These are phyloP conservation scores for Veloboletus limbatus DNA, from an alignment of 1,284 basidiomycete genomes.

Conservation along the genomic window DNA sequence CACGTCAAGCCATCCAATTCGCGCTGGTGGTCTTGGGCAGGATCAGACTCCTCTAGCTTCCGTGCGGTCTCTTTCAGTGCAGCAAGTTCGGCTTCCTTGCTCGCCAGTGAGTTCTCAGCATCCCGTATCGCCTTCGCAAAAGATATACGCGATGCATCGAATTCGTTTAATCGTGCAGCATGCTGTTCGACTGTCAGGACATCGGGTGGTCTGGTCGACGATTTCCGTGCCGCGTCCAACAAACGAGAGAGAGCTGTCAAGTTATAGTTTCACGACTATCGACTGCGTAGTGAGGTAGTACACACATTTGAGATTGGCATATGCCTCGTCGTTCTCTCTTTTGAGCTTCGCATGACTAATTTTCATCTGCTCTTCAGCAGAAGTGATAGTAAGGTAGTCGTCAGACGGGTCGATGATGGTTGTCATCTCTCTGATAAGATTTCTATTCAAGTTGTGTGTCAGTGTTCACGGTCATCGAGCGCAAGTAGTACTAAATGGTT, in stretches of 20 bases:
- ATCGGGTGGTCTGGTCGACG: conserved; percentile 64
- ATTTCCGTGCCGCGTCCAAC: conserved; percentile 65
- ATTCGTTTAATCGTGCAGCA: conserved; percentile 55
- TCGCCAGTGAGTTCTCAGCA: conserved; percentile 58
- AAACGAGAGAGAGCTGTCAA: conserved; percentile 56
- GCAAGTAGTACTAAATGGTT: background rate
- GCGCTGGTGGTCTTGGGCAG: conserved; percentile 62
- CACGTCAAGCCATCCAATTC: conserved; percentile 68
- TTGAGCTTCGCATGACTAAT: conserved; percentile 51
- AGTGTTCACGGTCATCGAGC: background rate
- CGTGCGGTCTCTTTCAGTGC: conserved; percentile 61
- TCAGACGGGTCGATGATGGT: conserved; percentile 71
- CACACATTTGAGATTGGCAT: conserved; percentile 58
- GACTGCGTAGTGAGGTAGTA: background rate
- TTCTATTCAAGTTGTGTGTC: conserved; percentile 37
- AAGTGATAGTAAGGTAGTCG: conserved; percentile 68
- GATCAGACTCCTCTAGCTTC: conserved; percentile 63
- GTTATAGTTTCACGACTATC: background rate
- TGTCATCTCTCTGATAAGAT: conserved; percentile 63
- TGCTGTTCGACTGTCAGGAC: conserved; percentile 68
- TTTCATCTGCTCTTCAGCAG: conserved; percentile 65
- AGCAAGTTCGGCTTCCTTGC: conserved; percentile 66
- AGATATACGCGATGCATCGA: conserved; percentile 59
- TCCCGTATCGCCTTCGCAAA: conserved; percentile 77
- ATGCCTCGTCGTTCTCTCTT: conserved; percentile 63